Evolutionary conservation across 1,284 basidiomycete species (phyloP).

Genomic region (Bjerkandera adusta): DNA sequence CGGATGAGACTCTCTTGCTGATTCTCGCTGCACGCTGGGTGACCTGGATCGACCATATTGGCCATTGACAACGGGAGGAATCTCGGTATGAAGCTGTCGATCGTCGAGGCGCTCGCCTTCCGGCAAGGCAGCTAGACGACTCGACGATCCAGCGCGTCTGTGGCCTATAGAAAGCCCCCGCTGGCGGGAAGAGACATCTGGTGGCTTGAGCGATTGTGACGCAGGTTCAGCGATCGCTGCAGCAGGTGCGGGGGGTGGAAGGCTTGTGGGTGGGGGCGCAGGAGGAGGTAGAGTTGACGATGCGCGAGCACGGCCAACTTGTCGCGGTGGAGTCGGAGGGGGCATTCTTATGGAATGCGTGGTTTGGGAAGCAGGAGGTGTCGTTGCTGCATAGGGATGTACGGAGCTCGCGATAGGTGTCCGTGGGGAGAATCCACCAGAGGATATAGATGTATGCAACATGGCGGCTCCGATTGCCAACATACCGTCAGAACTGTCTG

Average conservation of each 20-base stretch:
- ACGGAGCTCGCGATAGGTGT: slow-evolving; percentile 22
- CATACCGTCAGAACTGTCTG: slow-evolving; percentile 36
- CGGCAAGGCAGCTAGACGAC: slow-evolving; percentile 53
- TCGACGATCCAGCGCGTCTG: slow-evolving; percentile 52
- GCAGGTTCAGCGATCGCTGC: slow-evolving; percentile 26
- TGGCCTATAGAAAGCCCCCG: slow-evolving; percentile 52
- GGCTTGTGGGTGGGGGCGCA: slow-evolving; percentile 59
- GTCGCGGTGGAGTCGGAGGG: slow-evolving; percentile 26
- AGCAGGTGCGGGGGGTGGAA: slow-evolving; percentile 62
- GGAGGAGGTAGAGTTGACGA: slow-evolving; percentile 62
- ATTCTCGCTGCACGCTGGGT: slow-evolving; percentile 17
- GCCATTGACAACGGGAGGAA: slow-evolving; percentile 28
- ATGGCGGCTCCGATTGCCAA: slow-evolving; percentile 48
- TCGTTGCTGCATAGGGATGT: slow-evolving; percentile 29
- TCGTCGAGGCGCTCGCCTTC: no score
- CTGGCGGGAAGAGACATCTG: slow-evolving; percentile 38
- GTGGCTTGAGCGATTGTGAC: slow-evolving; percentile 29
- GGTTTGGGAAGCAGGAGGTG: slow-evolving; percentile 17
- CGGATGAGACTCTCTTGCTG: slow-evolving; percentile 56
- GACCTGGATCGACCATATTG: slow-evolving; percentile 23
- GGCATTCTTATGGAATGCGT: slow-evolving; percentile 18
- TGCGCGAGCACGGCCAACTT: slow-evolving; percentile 44
- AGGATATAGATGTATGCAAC: slow-evolving; percentile 32
- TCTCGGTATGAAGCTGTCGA: no score
- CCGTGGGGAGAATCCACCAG: slow-evolving; percentile 12